Percentiles rank a stretch among this genome's conserved stretches.
Evolutionary conservation across 192 early-diverging fungal genomes (phyloP).

Genomic region (Backusella morwellensis): DNA sequence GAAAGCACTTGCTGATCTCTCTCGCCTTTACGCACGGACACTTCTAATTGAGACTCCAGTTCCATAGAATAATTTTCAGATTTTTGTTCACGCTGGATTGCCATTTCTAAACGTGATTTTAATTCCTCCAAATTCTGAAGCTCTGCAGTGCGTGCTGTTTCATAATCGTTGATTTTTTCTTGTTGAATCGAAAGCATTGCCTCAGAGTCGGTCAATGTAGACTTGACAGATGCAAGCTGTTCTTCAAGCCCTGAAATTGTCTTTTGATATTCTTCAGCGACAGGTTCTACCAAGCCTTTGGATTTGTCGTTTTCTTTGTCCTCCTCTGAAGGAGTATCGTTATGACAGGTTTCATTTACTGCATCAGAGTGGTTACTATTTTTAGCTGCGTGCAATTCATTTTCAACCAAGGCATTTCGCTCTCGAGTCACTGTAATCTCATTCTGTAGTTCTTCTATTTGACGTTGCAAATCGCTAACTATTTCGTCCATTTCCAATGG

Average conservation of each 20-base stretch:
- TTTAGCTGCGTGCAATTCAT: neutral
- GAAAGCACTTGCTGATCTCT: slow-evolving; percentile 33
- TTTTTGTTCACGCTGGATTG: slow-evolving; percentile 41
- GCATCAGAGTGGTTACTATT: neutral
- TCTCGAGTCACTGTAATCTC: slow-evolving; percentile 22
- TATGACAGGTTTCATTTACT: neutral
- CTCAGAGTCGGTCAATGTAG: slow-evolving; percentile 51
- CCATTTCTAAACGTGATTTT: slow-evolving; percentile 37
- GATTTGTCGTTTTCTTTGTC: neutral
- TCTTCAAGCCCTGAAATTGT: slow-evolving; percentile 58
- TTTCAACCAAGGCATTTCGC: slow-evolving; percentile 14
- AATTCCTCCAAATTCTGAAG: slow-evolving; percentile 39
- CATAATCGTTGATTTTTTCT: slow-evolving; percentile 42
- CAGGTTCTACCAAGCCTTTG: slow-evolving; percentile 58
- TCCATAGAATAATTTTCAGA: slow-evolving; percentile 43
- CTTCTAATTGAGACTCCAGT: slow-evolving; percentile 29
- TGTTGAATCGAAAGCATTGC: slow-evolving; percentile 56
- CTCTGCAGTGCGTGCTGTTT: slow-evolving; percentile 39
- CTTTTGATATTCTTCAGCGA: slow-evolving; percentile 69
- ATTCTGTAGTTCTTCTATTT: slow-evolving; percentile 27
- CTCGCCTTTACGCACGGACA: slow-evolving; percentile 23
- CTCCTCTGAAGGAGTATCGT: neutral
- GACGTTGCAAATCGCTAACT: slow-evolving; percentile 13
- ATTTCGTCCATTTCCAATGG: neutral
- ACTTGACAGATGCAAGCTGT: slow-evolving; percentile 52